Evolutionary conservation across 441 rosid species (phyloP), one percentile per base, ranked within the genome.

Genomic region (Populus hybrid): DNA sequence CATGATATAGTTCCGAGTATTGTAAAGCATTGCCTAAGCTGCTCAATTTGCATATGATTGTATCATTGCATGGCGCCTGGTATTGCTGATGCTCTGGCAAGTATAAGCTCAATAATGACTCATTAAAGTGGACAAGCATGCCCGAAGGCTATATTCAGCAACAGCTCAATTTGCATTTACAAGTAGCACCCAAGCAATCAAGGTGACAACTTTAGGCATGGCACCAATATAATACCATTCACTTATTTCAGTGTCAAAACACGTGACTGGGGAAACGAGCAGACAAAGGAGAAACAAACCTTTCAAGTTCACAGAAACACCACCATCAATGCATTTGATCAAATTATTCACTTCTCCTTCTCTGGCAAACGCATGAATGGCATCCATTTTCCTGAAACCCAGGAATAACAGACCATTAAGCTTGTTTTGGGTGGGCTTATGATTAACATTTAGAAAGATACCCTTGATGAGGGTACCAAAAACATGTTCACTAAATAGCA

Each of bases 321-420:
- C 98, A 74, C 79, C 85, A 50, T 90, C 92, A 71, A 94, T 78
- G 76, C 97, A 89, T 82, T 90, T 89, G 63, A 89, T 87, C 83
- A 95, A 83, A 85, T 88, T 89, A 67, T 88, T 84, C 66, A 87
- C 79, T 53, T 92, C 94, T 73, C 99, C 99, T 85, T 95, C 97
- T 85, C 99, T 90, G 29, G 99, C 94, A 87, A 91, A 94, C 65
- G 80, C 86, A 82, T 95, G 99, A 78, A 95, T 86, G 26, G 94
- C 98, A 80, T 94, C 98, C 89, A 95, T 88, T 86, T 85, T 87
- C 92, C 99, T 95, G 86, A 76, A 74, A 75, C 68, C 79, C 1
- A 64, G 66, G 21, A 74, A 35, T 40, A 68, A 11, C 73, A 59
- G n/a, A 35, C 65, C 65, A 63, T 63, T 63, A 63, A 63, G 65